These are phyloP conservation scores for Hawksworthiomyces lignivorus DNA, from an alignment of 2,329 filamentous ascomycete species.

Conservation along the genomic window DNA sequence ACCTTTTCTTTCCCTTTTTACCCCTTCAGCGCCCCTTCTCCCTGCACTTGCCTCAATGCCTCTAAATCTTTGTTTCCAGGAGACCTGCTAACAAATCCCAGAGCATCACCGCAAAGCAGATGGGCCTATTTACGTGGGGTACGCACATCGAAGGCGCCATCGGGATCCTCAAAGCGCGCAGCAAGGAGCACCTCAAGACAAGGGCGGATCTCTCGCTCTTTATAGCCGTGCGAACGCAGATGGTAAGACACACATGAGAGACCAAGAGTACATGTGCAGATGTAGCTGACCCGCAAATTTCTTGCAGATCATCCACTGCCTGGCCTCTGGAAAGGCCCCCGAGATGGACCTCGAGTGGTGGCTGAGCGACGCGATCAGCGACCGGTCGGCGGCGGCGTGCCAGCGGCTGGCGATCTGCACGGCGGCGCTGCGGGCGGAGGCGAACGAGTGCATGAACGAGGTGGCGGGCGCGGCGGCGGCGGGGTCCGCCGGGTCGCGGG, in stretches of 20 bases:
- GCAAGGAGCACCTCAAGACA: slow-evolving; percentile 46
- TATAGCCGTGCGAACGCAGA: slow-evolving; percentile 52
- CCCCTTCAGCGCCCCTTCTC: too few species aligned
- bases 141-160: slow-evolving; percentile 59
- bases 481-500: too few species aligned
- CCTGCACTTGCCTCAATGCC: too few species aligned
- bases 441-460: slow-evolving; percentile 44
- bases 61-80: too few species aligned
- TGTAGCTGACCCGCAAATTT: too few species aligned
- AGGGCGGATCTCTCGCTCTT: slow-evolving; percentile 49
- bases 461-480: too few species aligned
- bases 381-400: slow-evolving; percentile 38
- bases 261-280: too few species aligned
- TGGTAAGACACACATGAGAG: slow-evolving; percentile 36
- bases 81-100: too few species aligned
- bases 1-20: neutral
- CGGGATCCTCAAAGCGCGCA: slow-evolving; percentile 50
- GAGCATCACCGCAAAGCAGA: slow-evolving; percentile 47
- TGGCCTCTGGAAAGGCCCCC: slow-evolving; percentile 45
- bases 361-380: slow-evolving; percentile 44
- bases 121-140: slow-evolving; percentile 52
- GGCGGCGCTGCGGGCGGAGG: slow-evolving; percentile 47
- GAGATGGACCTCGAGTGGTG: slow-evolving; percentile 52
- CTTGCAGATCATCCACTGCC: slow-evolving; percentile 51
- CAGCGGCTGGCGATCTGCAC: slow-evolving; percentile 47